Evolutionary conservation across 805 yeast genomes (phyloP).

Genomic region (Cyberlindnera petersonii): DNA sequence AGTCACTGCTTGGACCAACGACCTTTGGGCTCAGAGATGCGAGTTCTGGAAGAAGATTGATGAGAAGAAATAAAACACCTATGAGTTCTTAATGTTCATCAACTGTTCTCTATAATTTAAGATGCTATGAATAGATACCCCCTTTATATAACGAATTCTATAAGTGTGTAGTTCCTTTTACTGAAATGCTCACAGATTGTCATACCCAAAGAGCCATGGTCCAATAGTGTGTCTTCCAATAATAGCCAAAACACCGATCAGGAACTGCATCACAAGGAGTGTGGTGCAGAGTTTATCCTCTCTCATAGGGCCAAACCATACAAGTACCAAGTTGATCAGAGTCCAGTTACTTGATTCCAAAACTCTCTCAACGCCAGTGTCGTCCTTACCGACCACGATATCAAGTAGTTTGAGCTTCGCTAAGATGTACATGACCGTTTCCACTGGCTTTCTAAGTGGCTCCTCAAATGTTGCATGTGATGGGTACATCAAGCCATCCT

Average conservation of each 20-base stretch:
- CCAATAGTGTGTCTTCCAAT: constrained; percentile 79
- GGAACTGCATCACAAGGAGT: constrained; percentile 59
- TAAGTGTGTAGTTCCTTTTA: constrained; percentile 3
- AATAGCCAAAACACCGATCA: constrained; percentile 63
- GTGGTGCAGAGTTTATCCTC: constrained; percentile 71
- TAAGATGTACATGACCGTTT: constrained; percentile 41
- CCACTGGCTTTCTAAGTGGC: constrained; percentile 32
- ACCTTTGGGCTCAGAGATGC: constrained; percentile 44
- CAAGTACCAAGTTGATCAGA: constrained; percentile 74
- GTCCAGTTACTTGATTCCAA: constrained; percentile 58
- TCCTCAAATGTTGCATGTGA: constrained; percentile 47
- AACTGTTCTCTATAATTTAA: not conserved
- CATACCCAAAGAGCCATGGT: constrained; percentile 82
- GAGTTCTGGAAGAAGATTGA: constrained; percentile 33
- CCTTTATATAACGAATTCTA: not conserved
- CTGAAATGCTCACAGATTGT: constrained; percentile 53
- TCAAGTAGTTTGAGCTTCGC: constrained; percentile 48
- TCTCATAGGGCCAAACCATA: constrained; percentile 85
- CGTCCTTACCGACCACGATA: constrained; percentile 25
- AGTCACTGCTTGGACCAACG: constrained; percentile 65
- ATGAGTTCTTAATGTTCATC: not conserved
- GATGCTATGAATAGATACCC: constrained; percentile 11
- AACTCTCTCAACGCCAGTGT: constrained; percentile 25
- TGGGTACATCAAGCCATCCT: constrained; percentile 73
- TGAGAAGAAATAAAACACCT: constrained; percentile 12